phyloP scores from a whole-genome alignment of 805 yeast species.

The Saccharomycopsis amapae region DNA sequence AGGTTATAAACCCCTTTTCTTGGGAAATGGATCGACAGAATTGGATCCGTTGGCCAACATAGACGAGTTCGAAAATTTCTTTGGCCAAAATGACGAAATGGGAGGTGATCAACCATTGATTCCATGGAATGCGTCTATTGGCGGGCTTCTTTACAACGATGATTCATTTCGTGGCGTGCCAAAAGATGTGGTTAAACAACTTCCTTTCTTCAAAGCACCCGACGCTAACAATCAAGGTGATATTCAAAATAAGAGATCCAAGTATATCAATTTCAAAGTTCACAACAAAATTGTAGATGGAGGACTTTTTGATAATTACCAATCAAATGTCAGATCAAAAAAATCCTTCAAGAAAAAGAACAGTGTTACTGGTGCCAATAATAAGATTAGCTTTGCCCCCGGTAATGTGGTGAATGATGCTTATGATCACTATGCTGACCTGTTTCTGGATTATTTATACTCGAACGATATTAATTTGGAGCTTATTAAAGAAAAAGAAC shows the following conservation, averaged over 20 bases:
- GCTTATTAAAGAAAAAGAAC: conserved; percentile 14
- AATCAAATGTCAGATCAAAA: conserved; percentile 22
- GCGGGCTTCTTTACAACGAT: conserved; percentile 32
- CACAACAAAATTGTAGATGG: conserved; percentile 30
- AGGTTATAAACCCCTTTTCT: conserved; percentile 39
- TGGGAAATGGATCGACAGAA: conserved; percentile 27
- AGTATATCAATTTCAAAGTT: conserved; percentile 33
- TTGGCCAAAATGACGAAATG: conserved; percentile 19
- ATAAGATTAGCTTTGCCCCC: not conserved
- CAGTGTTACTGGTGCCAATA: conserved; percentile 12
- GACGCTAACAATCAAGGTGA: too few species aligned
- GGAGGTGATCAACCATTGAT: conserved; percentile 26
- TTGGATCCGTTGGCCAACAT: not conserved
- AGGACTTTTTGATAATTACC: conserved; percentile 24
- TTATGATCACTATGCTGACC: not conserved
- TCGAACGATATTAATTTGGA: conserved; percentile 4
- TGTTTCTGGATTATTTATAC: not conserved
- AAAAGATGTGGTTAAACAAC: conserved; percentile 29
- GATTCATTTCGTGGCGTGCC: conserved; percentile 32
- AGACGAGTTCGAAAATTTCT: conserved; percentile 7
- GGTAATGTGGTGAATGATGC: conserved; percentile 3
- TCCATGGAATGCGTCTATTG: conserved; percentile 35
- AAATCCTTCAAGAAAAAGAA: conserved; percentile 19
- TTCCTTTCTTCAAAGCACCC: conserved; percentile 37
- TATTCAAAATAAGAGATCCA: conserved; percentile 50